These are phyloP conservation scores for Coemansia erecta DNA, from an alignment of 192 early-diverging fungal genomes.

Conservation along the genomic window DNA sequence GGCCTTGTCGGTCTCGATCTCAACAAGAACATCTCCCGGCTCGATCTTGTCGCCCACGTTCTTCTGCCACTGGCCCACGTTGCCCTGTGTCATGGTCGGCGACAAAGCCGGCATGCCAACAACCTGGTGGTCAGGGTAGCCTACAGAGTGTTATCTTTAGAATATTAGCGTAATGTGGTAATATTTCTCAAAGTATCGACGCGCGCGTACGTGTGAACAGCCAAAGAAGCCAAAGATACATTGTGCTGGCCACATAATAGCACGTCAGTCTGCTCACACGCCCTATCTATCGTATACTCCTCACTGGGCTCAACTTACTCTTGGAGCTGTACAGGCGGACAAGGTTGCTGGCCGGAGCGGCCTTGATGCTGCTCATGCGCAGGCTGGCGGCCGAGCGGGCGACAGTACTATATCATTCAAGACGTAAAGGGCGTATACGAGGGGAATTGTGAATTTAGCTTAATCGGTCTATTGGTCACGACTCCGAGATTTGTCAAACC, in stretches of 20 bases:
- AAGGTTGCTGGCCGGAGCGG: slow-evolving; percentile 12
- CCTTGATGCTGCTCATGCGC: slow-evolving; percentile 15
- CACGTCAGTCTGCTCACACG: too few species aligned
- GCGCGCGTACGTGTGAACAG: too few species aligned
- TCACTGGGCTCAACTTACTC: slow-evolving; percentile 12
- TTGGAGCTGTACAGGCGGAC: slow-evolving; percentile 52
- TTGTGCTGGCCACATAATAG: too few species aligned
- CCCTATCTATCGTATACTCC: too few species aligned
- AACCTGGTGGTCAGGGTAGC: slow-evolving; percentile 70
- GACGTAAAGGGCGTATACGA: not conserved
- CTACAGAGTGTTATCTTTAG: not conserved
- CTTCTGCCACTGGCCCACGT: slow-evolving; percentile 91
- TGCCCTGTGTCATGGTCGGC: slow-evolving; percentile 97
- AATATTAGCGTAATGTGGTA: too few species aligned
- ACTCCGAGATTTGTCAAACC: too few species aligned
- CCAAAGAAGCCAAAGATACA: too few species aligned
- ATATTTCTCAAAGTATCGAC: too few species aligned
- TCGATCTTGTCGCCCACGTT: slow-evolving; percentile 83
- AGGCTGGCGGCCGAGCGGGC: slow-evolving; percentile 18
- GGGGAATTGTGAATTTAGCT: not conserved
- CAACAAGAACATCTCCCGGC: slow-evolving; percentile 90
- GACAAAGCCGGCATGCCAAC: slow-evolving; percentile 93
- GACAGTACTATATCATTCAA: slow-evolving; percentile 15
- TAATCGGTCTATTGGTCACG: too few species aligned
- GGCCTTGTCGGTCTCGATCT: slow-evolving; percentile 98